A percentile compares a stretch with the other conserved stretches of the same genome.
Conservation (phyloP, 495 filamentous ascomycete species). For the Penicillium egyptiacum region DNA sequence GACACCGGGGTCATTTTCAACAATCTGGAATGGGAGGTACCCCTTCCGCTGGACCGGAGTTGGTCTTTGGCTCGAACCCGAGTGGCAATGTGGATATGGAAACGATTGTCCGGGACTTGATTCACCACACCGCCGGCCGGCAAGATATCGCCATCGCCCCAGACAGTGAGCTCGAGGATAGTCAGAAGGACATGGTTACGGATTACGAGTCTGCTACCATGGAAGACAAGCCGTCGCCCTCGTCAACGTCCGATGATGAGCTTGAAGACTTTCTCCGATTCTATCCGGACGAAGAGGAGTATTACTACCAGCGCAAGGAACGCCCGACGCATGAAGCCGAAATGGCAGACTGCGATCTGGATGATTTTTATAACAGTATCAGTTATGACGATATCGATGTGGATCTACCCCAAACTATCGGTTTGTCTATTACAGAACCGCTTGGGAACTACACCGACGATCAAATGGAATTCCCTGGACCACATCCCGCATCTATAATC, state of each 20-base stretch:
- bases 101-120: conserved; percentile 21
- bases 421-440: conserved; percentile 5
- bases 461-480: conserved; percentile 16
- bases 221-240: conserved; percentile 17
- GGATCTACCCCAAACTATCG: conserved; percentile 11
- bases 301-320: conserved; percentile 19
- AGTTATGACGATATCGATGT: conserved; percentile 26
- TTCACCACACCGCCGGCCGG: conserved; percentile 18
- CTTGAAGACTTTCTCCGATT: conserved; percentile 39
- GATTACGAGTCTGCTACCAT: conserved; percentile 31
- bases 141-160: conserved; percentile 25
- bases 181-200: conserved; percentile 26
- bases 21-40: conserved; percentile 27
- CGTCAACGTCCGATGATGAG: conserved; percentile 27
- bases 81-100: conserved; percentile 24
- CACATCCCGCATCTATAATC: conserved; percentile 33
- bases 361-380: conserved; percentile 37
- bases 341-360: conserved; percentile 32
- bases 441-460: conserved; percentile 1
- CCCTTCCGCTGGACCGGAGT: conserved; percentile 18
- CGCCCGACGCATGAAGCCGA: conserved; percentile 11
- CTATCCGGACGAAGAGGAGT: conserved; percentile 35
- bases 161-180: conserved; percentile 24
- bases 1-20: conserved; percentile 15
- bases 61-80: conserved; percentile 7